Percentiles rank a stretch among this genome's conserved stretches.
Evolutionary conservation across 805 yeast genomes (phyloP).

Genomic region (Zygosaccharomyces pseudorouxii): DNA sequence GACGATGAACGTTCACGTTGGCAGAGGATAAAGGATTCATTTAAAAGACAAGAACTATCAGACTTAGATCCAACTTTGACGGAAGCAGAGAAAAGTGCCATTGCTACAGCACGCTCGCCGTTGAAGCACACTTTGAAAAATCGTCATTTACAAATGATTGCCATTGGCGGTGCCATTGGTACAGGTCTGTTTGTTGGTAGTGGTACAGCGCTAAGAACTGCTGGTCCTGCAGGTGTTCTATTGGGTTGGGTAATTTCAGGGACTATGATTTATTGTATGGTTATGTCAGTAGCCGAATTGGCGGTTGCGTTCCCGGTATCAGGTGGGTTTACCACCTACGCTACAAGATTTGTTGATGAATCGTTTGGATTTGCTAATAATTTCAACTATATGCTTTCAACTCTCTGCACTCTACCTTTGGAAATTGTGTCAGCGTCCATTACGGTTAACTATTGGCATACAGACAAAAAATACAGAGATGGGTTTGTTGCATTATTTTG

Average conservation of each 20-base stretch:
- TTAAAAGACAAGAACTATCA: slow-evolving; percentile 38
- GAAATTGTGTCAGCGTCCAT: slow-evolving; percentile 52
- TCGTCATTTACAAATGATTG: slow-evolving; percentile 59
- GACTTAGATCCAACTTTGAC: slow-evolving; percentile 39
- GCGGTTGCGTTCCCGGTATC: slow-evolving; percentile 58
- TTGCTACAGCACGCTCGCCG: slow-evolving; percentile 49
- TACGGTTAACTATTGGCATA: slow-evolving; percentile 49
- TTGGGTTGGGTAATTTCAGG: slow-evolving; percentile 54
- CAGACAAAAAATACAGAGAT: slow-evolving; percentile 44
- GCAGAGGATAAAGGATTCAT: slow-evolving; percentile 47
- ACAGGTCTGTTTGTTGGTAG: slow-evolving; percentile 74
- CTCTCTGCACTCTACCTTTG: slow-evolving; percentile 48
- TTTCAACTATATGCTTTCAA: slow-evolving; percentile 50
- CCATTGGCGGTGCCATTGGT: slow-evolving; percentile 69
- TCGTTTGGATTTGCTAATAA: slow-evolving; percentile 62
- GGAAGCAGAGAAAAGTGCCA: slow-evolving; percentile 44
- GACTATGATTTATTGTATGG: slow-evolving; percentile 51
- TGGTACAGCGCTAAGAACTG: slow-evolving; percentile 55
- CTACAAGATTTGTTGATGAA: slow-evolving; percentile 54
- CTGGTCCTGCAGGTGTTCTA: slow-evolving; percentile 62
- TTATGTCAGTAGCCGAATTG: slow-evolving; percentile 58
- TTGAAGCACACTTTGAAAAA: slow-evolving; percentile 48
- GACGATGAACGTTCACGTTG: slow-evolving; percentile 30
- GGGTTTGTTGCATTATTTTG: slow-evolving; percentile 49
- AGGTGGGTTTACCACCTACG: slow-evolving; percentile 59